phyloP scores from a whole-genome alignment of 306 rosid species.

The Cicer cuneatum region DNA sequence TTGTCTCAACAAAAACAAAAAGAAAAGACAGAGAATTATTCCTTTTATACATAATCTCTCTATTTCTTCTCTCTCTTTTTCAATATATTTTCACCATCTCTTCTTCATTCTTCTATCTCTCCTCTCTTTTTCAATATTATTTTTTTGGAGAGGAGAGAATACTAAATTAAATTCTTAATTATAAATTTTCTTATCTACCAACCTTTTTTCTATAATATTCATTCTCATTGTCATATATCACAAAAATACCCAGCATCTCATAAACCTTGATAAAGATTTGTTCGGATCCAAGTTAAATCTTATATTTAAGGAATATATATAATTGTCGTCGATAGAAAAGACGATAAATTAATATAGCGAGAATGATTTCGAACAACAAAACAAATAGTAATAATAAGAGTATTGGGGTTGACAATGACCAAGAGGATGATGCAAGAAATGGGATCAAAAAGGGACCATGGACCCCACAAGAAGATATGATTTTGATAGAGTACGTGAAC shows the following conservation, averaged over 20 bases:
- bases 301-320: neutral
- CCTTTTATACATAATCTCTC: slow-evolving; percentile 33
- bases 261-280: no score
- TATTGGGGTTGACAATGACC: neutral
- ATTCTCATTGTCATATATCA: neutral
- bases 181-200: neutral
- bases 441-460: slow-evolving; percentile 80
- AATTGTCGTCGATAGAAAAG: neutral
- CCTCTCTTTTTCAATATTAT: neutral
- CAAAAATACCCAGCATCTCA: neutral
- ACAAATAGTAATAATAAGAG: neutral
- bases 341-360: slow-evolving; percentile 27
- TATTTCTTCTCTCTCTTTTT: neutral
- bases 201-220: neutral
- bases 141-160: slow-evolving; percentile 58
- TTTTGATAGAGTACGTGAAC: slow-evolving; percentile 68
- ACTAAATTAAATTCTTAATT: slow-evolving; percentile 7
- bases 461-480: slow-evolving; percentile 70
- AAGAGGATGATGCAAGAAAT: slow-evolving; percentile 10
- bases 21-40: slow-evolving; percentile 27
- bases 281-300: neutral
- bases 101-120: slow-evolving; percentile 34
- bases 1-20: slow-evolving; percentile 35
- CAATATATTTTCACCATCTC: neutral
- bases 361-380: slow-evolving; percentile 8